A percentile compares a stretch with the other conserved stretches of the same genome.
Evolutionary conservation across 768 basidiomycete genomes (phyloP).

Genomic region (Rhizopogon vesiculosus): DNA sequence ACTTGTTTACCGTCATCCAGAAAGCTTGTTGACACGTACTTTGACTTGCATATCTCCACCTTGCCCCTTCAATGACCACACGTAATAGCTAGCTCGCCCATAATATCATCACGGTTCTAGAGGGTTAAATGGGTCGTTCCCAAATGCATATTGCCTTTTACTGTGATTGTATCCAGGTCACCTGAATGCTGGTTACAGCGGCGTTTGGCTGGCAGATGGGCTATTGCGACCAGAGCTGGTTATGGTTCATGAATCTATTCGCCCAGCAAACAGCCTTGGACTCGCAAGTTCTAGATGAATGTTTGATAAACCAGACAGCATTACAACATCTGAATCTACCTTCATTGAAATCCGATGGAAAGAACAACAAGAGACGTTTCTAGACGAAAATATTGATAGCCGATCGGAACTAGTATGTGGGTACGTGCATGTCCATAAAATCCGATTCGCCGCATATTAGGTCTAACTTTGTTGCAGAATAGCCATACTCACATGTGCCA

Average conservation of each 20-base stretch:
- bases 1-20: neutral
- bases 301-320: neutral
- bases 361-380: neutral
- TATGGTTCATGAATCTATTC: neutral
- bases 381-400: neutral
- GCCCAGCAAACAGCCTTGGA: neutral
- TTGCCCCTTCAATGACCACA: neutral
- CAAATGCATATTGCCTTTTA: conserved; percentile 1
- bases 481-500: neutral
- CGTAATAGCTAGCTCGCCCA: conserved; percentile 2
- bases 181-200: neutral
- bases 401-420: neutral
- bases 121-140: neutral
- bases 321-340: neutral
- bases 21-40: neutral
- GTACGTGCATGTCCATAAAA: neutral
- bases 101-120: conserved; percentile 1
- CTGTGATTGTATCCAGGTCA: neutral
- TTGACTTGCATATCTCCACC: neutral
- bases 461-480: neutral
- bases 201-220: neutral
- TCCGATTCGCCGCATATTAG: neutral
- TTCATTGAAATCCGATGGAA: neutral
- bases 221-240: neutral
- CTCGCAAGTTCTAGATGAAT: neutral